These are phyloP conservation scores for Agaricus sinodeliciosus DNA, from an alignment of 768 basidiomycete species.

Conservation along the genomic window DNA sequence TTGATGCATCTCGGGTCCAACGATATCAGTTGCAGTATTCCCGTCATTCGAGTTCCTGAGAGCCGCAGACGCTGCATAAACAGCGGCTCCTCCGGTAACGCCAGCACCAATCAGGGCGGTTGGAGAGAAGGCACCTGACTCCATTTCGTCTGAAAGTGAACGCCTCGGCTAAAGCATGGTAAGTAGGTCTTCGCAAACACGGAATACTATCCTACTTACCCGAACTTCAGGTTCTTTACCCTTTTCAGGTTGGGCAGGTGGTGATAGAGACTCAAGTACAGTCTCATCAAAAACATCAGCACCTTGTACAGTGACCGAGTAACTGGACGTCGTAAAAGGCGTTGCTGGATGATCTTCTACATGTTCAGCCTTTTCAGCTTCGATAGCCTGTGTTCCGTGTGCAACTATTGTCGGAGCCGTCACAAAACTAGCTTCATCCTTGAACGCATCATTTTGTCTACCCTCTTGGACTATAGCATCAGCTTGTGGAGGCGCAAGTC, in stretches of 20 bases:
- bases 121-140: slow-evolving; percentile 1
- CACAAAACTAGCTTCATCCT: background rate
- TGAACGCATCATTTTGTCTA: background rate
- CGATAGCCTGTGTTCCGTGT: background rate
- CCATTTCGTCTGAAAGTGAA: slow-evolving; percentile 1
- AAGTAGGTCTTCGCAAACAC: background rate
- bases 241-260: background rate
- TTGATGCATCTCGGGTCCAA: background rate
- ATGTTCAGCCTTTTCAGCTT: background rate
- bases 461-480: background rate
- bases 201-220: background rate
- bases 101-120: slow-evolving; percentile 5
- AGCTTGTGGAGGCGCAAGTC: background rate
- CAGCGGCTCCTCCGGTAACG: background rate
- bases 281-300: slow-evolving; percentile 5
- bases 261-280: background rate
- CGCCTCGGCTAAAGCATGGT: background rate
- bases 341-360: slow-evolving; percentile 10
- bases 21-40: background rate
- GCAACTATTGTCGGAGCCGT: background rate
- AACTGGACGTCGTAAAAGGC: slow-evolving; percentile 15
- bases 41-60: background rate
- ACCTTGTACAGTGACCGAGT: slow-evolving; percentile 17
- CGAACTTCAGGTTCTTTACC: background rate
- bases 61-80: background rate